These are phyloP conservation scores for Urtica urens DNA, from an alignment of 306 rosid species.

Conservation along the genomic window DNA sequence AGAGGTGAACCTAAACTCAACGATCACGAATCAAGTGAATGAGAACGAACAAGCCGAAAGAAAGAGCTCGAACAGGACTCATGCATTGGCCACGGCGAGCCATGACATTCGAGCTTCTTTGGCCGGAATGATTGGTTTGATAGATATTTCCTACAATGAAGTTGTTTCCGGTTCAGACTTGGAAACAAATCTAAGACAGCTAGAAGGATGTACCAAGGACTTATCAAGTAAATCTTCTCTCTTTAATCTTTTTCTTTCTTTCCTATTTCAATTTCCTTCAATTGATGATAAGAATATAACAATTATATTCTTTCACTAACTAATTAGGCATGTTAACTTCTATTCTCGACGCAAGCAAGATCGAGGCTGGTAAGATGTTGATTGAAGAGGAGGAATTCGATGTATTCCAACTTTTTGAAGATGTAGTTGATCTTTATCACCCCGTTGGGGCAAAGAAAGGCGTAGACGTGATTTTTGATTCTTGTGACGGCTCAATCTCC, in stretches of 20 bases:
- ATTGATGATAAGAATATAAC: neutral
- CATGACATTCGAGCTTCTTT: slow-evolving; percentile 69
- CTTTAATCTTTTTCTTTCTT: neutral
- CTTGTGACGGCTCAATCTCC: slow-evolving; percentile 42
- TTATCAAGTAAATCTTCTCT: slow-evolving; percentile 35
- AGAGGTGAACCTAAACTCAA: slow-evolving; percentile 48
- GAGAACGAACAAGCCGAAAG: slow-evolving; percentile 58
- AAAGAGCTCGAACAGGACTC: slow-evolving; percentile 58
- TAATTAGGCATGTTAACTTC: slow-evolving; percentile 55
- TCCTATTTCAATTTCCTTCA: no score
- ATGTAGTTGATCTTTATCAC: slow-evolving; percentile 54
- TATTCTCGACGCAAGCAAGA: slow-evolving; percentile 70
- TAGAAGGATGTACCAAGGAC: slow-evolving; percentile 50
- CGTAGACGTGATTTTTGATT: slow-evolving; percentile 65
- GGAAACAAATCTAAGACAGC: slow-evolving; percentile 38
- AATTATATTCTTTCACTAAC: neutral
- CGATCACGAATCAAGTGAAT: slow-evolving; percentile 54
- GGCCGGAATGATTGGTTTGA: slow-evolving; percentile 51
- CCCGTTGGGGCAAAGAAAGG: slow-evolving; percentile 51
- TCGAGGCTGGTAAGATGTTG: slow-evolving; percentile 71
- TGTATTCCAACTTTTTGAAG: slow-evolving; percentile 45
- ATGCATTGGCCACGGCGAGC: slow-evolving; percentile 55
- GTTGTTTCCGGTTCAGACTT: slow-evolving; percentile 26
- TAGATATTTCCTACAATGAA: slow-evolving; percentile 34
- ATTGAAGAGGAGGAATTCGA: slow-evolving; percentile 77